These are phyloP conservation scores for Mycena leptocephala DNA, from an alignment of 768 basidiomycete genomes.

Conservation along the genomic window DNA sequence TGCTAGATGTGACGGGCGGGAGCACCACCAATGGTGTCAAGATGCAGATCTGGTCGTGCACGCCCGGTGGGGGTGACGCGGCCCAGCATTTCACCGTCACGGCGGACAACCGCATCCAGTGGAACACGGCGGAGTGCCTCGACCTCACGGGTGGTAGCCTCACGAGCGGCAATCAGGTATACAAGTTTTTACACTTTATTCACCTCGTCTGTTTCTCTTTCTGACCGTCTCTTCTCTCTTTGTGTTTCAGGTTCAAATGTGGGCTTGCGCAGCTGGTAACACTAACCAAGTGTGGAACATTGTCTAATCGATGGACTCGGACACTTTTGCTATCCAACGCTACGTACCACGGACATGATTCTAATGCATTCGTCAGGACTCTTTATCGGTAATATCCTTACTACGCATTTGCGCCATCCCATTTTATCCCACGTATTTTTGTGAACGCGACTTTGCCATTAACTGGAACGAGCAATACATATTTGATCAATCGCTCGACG, in stretches of 20 bases:
- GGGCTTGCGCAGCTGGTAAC: constrained; percentile 3
- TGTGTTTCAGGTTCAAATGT: constrained; percentile 20
- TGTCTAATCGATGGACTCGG: neutral
- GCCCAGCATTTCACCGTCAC: constrained; percentile 34
- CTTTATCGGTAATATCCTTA: too few species aligned
- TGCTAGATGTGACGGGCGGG: constrained; percentile 36
- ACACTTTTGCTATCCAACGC: neutral
- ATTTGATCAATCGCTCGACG: too few species aligned
- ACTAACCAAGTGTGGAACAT: constrained; percentile 47
- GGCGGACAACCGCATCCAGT: constrained; percentile 17
- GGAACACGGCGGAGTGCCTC: constrained; percentile 39
- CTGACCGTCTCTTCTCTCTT: neutral
- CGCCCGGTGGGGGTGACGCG: constrained; percentile 23
- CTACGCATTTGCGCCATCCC: too few species aligned
- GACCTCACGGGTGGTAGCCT: constrained; percentile 39
- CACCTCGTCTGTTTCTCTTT: neutral
- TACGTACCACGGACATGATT: too few species aligned
- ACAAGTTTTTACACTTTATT: neutral
- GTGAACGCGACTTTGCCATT: too few species aligned
- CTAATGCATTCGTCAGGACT: too few species aligned
- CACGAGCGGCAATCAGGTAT: constrained; percentile 33
- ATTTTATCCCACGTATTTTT: too few species aligned
- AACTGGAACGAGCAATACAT: too few species aligned
- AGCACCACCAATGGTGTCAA: constrained; percentile 40
- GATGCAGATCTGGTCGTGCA: constrained; percentile 43